Percentiles rank a stretch among this genome's conserved stretches.
Evolutionary conservation across 805 yeast species (phyloP).

Genomic region (Citeromyces nyonsensis): DNA sequence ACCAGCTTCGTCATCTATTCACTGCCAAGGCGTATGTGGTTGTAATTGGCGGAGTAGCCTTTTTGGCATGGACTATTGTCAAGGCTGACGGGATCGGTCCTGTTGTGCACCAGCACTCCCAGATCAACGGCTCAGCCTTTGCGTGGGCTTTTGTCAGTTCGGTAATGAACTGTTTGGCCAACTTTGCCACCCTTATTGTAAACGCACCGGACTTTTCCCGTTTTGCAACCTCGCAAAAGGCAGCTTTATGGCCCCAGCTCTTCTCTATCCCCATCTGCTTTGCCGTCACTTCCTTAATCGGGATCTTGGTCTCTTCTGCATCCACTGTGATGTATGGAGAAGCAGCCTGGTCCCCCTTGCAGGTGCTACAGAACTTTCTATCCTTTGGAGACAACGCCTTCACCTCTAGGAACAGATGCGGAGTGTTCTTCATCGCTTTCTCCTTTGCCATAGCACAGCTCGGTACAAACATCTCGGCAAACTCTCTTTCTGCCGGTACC

Average conservation of each 20-base stretch:
- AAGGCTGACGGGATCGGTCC: conserved; percentile 74
- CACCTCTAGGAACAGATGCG: conserved; percentile 53
- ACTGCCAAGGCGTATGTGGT: conserved; percentile 66
- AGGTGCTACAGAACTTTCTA: conserved; percentile 51
- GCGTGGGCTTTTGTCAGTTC: conserved; percentile 78
- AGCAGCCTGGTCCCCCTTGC: conserved; percentile 76
- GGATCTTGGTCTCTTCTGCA: conserved; percentile 74
- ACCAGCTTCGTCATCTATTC: conserved; percentile 68
- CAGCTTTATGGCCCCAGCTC: conserved; percentile 38
- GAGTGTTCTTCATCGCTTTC: conserved; percentile 59
- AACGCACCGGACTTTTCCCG: conserved; percentile 87
- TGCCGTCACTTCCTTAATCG: conserved; percentile 70
- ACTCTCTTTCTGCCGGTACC: conserved; percentile 58
- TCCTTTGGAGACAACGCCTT: too few species aligned
- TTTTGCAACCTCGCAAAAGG: conserved; percentile 44
- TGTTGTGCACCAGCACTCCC: conserved; percentile 38
- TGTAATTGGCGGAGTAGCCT: conserved; percentile 74
- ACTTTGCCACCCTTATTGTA: conserved; percentile 74
- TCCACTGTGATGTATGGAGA: conserved; percentile 51
- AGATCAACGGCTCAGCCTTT: conserved; percentile 40
- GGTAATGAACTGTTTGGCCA: conserved; percentile 68
- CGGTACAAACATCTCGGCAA: conserved; percentile 65
- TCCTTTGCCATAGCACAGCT: conserved; percentile 65
- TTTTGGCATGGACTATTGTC: conserved; percentile 71
- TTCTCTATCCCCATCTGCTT: conserved; percentile 64